Base-by-base conservation (phyloP, 352 stramenopile genomes). In the Pythium phragmiticola region DNA sequence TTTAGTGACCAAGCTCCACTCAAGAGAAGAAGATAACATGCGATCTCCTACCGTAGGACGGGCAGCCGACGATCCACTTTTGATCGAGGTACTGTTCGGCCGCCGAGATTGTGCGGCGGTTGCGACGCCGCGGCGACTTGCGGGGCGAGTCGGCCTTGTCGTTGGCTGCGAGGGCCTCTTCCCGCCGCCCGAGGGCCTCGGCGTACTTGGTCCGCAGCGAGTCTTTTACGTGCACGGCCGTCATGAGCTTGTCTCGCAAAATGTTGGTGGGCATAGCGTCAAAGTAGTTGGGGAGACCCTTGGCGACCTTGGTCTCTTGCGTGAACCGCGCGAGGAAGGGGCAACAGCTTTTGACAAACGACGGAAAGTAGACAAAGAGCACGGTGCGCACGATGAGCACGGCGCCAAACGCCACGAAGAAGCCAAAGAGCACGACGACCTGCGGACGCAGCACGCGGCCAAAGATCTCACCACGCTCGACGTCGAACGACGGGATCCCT, bases 241-340 rank as follows among this genome's bases (percentile, higher is more conserved):
- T 54, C 17, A 57, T 54, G 16, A 88, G 36, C 46, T 87, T 90
- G 48, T 89, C 82, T 0, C 75, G 60, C 16, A 92, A 51, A n/a
- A 82, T 75, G 4, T 70, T 56, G 0, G 82, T 90, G 3, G 82
- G 75, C 65, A 92, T 89, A 13, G 84, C 81, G 39, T 94, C 83
- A 50, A 92, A 94, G 68, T 94, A 94, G 63, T 90, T 94, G 21
- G 85, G 85, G n/a, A 92, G 69, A 5, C 73, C 75, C 57, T 86
- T 89, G 16, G 74, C 70, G 23, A 79, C 68, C 28, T 85, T 81
- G 17, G 77, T 68, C 37, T 83, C 82, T 42, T 88, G 77, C 46
- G 88, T 69, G 49, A 88, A 60, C 0, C 70, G 76, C 52, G 75
- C 78, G 37, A 91, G 66, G 21, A 78, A 59, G 7, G 83, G 83